Percentiles rank a stretch among this genome's conserved stretches.
These are phyloP conservation scores for Fraxinus albicans DNA, from an alignment of 305 asterid genomes.

Conservation along the genomic window DNA sequence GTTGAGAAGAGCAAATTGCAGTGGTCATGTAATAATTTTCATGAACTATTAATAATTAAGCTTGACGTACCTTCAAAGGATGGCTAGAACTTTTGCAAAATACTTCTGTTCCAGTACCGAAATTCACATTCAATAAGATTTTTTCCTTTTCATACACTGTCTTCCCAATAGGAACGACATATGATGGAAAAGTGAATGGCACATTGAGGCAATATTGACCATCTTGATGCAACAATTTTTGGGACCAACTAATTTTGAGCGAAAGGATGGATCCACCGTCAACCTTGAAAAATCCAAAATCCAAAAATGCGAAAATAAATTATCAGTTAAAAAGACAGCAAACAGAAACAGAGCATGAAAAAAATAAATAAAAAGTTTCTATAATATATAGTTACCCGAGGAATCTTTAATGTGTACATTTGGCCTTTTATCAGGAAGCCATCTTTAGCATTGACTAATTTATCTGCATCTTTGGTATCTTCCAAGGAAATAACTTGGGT, in stretches of 20 bases:
- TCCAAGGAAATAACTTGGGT: constrained; percentile 49
- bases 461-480: constrained; percentile 38
- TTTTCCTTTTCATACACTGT: constrained; percentile 45
- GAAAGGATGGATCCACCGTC: constrained; percentile 67
- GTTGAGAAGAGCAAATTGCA: not conserved
- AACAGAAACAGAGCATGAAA: not conserved
- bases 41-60: constrained; percentile 1
- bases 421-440: constrained; percentile 76
- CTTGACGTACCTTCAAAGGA: constrained; percentile 59
- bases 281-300: constrained; percentile 43
- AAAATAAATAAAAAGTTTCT: not conserved
- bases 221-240: constrained; percentile 60
- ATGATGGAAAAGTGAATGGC: constrained; percentile 77
- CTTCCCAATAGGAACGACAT: constrained; percentile 53
- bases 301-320: constrained; percentile 1
- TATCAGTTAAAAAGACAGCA: constrained; percentile 7
- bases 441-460: constrained; percentile 54
- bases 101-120: constrained; percentile 49
- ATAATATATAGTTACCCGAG: constrained; percentile 41
- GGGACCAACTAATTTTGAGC: constrained; percentile 76
- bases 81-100: constrained; percentile 54
- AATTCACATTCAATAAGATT: constrained; percentile 57
- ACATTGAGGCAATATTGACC: constrained; percentile 56
- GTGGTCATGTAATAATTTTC: not conserved
- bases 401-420: constrained; percentile 66